A percentile compares a stretch with the other conserved stretches of the same genome.
Evolutionary conservation across 139 green algal genomes (phyloP).

Genomic region (Picochlorum sp.): DNA sequence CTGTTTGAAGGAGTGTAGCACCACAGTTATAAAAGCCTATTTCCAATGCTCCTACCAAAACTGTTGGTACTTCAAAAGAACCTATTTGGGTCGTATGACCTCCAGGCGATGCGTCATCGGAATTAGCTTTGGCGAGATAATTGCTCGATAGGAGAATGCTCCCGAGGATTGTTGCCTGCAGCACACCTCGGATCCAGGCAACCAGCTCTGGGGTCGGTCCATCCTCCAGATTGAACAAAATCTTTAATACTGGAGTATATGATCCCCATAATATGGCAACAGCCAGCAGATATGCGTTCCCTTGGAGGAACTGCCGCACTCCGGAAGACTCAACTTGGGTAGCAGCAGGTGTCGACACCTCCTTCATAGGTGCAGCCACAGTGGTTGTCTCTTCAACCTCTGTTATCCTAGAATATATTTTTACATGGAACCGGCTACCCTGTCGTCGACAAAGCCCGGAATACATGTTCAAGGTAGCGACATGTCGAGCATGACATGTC

Average conservation of each 20-base stretch:
- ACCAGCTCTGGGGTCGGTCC: conserved; percentile 13
- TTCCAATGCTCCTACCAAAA: background rate
- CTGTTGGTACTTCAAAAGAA: background rate
- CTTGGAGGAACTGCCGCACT: background rate
- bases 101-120: too few species aligned
- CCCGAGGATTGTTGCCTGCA: conserved; percentile 17
- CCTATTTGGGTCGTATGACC: too few species aligned
- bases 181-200: conserved; percentile 15
- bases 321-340: background rate
- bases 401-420: conserved; percentile 1
- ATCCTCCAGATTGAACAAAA: conserved; percentile 11
- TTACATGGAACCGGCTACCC: conserved; percentile 13
- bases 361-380: too few species aligned
- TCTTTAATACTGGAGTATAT: conserved; percentile 20
- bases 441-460: background rate
- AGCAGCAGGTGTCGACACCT: too few species aligned
- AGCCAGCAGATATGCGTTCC: conserved; percentile 17
- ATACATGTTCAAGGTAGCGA: too few species aligned
- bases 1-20: conserved; percentile 23
- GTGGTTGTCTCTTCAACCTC: too few species aligned
- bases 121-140: background rate
- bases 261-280: conserved; percentile 17
- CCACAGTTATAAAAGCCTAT: conserved; percentile 13
- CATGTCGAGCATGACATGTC: too few species aligned
- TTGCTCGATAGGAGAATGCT: background rate